A percentile compares a stretch with the other conserved stretches of the same genome.
phyloP scores from a whole-genome alignment of 2,329 filamentous ascomycete species.

The Karstenula rhodostoma region DNA sequence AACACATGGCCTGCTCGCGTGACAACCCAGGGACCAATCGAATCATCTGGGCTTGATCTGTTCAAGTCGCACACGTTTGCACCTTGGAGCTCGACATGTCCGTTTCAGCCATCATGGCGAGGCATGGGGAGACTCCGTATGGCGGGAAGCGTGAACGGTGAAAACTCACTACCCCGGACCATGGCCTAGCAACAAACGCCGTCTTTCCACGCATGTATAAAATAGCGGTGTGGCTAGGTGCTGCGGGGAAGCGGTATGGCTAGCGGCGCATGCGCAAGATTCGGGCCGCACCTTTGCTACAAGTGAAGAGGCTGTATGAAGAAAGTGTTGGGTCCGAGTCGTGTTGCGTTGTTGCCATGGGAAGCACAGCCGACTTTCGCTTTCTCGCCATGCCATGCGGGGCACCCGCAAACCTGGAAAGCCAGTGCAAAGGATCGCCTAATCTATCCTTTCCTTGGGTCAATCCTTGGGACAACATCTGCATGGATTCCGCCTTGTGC shows the following conservation, averaged over 20 bases:
- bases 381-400: constrained; percentile 1
- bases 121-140: background rate
- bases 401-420: constrained; percentile 3
- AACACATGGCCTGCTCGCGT: no score
- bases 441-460: background rate
- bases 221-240: constrained; percentile 31
- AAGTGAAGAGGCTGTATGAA: background rate
- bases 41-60: background rate
- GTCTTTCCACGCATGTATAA: background rate
- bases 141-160: background rate
- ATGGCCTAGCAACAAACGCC: background rate
- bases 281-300: background rate
- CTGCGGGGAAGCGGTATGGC: constrained; percentile 28
- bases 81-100: background rate
- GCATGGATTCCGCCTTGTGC: background rate
- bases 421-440: background rate
- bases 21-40: background rate
- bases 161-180: background rate
- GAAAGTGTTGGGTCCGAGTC: background rate
- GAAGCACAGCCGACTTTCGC: background rate
- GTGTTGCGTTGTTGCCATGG: background rate
- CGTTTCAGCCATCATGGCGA: background rate
- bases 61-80: background rate
- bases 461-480: background rate
- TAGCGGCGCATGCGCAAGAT: constrained; percentile 2